Evolutionary conservation across 2,329 filamentous ascomycete genomes (phyloP).

Genomic region (Hypoxylon sp.): DNA sequence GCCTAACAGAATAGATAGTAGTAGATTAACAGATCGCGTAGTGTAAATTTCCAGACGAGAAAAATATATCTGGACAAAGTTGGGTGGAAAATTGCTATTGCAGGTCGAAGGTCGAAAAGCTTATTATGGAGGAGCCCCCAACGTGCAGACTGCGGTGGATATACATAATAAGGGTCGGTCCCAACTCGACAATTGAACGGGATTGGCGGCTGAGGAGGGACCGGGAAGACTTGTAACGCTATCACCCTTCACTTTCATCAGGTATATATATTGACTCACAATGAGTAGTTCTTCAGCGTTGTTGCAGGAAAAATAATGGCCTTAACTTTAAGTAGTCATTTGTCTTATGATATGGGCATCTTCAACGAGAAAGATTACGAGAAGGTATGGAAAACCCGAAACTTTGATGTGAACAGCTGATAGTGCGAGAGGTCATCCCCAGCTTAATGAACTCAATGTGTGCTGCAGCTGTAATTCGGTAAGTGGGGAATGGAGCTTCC

Average conservation of each 20-base stretch:
- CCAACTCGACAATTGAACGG: conserved; percentile 18
- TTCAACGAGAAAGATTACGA: neutral
- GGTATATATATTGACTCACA: conserved; percentile 28
- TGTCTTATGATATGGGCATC: neutral
- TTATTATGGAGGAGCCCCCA: conserved; percentile 29
- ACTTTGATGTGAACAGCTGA: conserved; percentile 32
- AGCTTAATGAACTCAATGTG: conserved; percentile 20
- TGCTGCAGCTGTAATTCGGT: conserved; percentile 31
- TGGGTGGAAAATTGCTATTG: conserved; percentile 21
- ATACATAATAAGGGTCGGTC: conserved; percentile 26
- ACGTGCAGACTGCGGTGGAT: conserved; percentile 20
- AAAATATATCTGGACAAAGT: conserved; percentile 11
- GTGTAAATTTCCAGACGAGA: neutral
- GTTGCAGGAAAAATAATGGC: neutral
- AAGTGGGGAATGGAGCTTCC: conserved; percentile 40
- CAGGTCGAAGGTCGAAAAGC: conserved; percentile 27
- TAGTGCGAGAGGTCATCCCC: conserved; percentile 38
- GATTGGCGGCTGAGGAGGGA: conserved; percentile 29
- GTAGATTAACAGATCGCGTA: neutral
- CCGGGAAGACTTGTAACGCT: conserved; percentile 28
- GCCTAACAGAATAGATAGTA: conserved; percentile 5
- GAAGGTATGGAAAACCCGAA: conserved; percentile 21
- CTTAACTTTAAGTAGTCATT: conserved; percentile 16
- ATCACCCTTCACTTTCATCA: conserved; percentile 30
- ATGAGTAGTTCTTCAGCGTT: conserved; percentile 4